Conservation (phyloP, 2,329 filamentous ascomycete species). For the Apiospora kogelbergensis region DNA sequence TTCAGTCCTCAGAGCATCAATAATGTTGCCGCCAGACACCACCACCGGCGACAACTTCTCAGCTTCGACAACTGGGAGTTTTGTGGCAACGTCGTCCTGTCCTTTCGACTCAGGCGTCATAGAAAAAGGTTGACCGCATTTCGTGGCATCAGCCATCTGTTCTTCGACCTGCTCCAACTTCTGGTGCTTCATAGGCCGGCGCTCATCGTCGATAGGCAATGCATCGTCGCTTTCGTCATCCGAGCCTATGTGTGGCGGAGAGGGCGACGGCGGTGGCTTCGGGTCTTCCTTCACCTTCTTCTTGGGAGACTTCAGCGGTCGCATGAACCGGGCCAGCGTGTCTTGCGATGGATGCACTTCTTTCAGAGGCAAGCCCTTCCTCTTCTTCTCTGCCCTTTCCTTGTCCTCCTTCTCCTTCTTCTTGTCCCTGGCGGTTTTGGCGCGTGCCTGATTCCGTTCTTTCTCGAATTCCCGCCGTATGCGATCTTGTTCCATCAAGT, state of each 20-base stretch:
- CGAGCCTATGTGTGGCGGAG: not conserved
- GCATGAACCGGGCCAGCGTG: slow-evolving; percentile 54
- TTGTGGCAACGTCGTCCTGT: not conserved
- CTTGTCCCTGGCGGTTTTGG: slow-evolving; percentile 51
- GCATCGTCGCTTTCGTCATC: slow-evolving; percentile 11
- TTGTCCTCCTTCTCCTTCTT: slow-evolving; percentile 54
- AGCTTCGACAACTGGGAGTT: not conserved
- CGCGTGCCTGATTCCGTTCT: slow-evolving; percentile 48
- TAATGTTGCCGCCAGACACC: not conserved
- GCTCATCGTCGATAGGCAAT: not conserved
- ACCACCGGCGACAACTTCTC: not conserved
- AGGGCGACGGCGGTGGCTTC: not conserved
- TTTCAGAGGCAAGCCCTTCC: slow-evolving; percentile 53
- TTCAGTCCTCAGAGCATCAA: not conserved
- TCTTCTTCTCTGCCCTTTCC: slow-evolving; percentile 50
- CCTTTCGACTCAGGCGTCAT: not conserved
- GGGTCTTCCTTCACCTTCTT: slow-evolving; percentile 18
- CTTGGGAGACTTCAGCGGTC: slow-evolving; percentile 13
- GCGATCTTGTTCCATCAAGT: slow-evolving; percentile 51
- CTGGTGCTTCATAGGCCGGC: slow-evolving; percentile 10
- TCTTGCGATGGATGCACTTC: slow-evolving; percentile 57
- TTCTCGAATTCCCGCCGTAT: slow-evolving; percentile 53
- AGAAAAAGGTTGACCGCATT: not conserved
- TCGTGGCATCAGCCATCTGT: not conserved
- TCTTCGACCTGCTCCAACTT: not conserved